A percentile compares a stretch with the other conserved stretches of the same genome.
phyloP scores from a whole-genome alignment of 257 asterid genomes.

The Solanum pimpinellifolium region DNA sequence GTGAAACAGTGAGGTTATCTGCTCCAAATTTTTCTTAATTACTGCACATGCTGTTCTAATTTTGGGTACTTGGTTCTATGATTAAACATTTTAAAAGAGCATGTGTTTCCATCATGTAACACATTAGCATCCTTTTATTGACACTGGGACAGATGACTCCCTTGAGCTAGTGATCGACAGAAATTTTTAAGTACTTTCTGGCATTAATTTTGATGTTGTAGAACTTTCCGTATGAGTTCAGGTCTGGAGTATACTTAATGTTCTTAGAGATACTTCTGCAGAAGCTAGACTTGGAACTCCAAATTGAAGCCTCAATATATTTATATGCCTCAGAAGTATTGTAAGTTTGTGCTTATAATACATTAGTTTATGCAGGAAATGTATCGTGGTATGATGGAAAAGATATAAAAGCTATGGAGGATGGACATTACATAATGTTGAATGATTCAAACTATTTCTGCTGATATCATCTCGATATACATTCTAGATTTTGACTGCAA shows the following conservation, averaged over 20 bases:
- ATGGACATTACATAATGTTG: slow-evolving; percentile 46
- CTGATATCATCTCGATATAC: slow-evolving; percentile 5
- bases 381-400: slow-evolving; percentile 59
- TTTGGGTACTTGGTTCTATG: not conserved
- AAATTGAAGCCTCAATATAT: not conserved
- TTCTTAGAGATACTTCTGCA: not conserved
- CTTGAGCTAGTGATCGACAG: not conserved
- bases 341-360: not conserved
- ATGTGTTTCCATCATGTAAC: not conserved
- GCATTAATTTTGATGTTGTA: not conserved
- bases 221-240: not conserved
- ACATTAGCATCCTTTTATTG: not conserved
- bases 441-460: slow-evolving; percentile 40
- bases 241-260: not conserved
- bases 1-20: not conserved
- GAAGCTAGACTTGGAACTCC: not conserved
- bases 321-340: not conserved
- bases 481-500: not conserved
- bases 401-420: slow-evolving; percentile 34
- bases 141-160: not conserved
- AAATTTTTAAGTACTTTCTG: not conserved
- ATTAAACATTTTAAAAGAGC: not conserved
- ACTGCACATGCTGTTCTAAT: not conserved
- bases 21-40: not conserved
- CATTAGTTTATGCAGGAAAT: slow-evolving; percentile 30